Evolutionary conservation across 805 yeast species (phyloP).

Genomic region (Hagleromyces aurorensis): DNA sequence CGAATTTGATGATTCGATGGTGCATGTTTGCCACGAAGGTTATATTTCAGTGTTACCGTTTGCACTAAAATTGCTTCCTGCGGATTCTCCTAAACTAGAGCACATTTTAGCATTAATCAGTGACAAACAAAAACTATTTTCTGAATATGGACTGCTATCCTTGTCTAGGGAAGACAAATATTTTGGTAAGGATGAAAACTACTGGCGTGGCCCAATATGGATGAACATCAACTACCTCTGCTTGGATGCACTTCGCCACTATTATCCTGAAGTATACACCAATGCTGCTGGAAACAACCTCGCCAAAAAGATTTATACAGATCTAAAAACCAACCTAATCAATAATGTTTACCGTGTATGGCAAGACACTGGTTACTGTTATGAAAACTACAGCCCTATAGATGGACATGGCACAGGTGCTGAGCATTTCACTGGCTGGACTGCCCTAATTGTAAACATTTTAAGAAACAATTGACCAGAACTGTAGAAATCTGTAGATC

Average conservation of each 20-base stretch:
- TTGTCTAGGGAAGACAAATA: slow-evolving; percentile 56
- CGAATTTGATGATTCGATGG: slow-evolving; percentile 45
- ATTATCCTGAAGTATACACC: slow-evolving; percentile 29
- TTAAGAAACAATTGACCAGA: slow-evolving; percentile 42
- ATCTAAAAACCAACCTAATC: slow-evolving; percentile 60
- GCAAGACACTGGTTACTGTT: slow-evolving; percentile 69
- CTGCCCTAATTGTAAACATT: slow-evolving; percentile 69
- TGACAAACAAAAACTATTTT: slow-evolving; percentile 70
- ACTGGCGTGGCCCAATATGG: slow-evolving; percentile 97
- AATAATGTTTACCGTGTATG: slow-evolving; percentile 62
- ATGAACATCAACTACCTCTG: slow-evolving; percentile 79
- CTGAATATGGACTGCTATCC: slow-evolving; percentile 73
- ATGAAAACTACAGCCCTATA: slow-evolving; percentile 81
- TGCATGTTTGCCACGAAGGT: slow-evolving; percentile 79
- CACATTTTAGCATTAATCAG: slow-evolving; percentile 49
- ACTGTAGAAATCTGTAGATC: no score
- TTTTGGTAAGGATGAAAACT: slow-evolving; percentile 78
- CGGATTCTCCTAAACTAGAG: slow-evolving; percentile 39
- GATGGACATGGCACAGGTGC: slow-evolving; percentile 77
- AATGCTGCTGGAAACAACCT: slow-evolving; percentile 12
- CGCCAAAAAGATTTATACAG: slow-evolving; percentile 44
- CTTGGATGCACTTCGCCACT: slow-evolving; percentile 59
- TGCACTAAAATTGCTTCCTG: slow-evolving; percentile 54
- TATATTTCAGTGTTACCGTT: slow-evolving; percentile 85
- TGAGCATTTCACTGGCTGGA: slow-evolving; percentile 91